phyloP scores from a whole-genome alignment of 495 filamentous ascomycete genomes.

The Friedmanniomyces endolithicus region DNA sequence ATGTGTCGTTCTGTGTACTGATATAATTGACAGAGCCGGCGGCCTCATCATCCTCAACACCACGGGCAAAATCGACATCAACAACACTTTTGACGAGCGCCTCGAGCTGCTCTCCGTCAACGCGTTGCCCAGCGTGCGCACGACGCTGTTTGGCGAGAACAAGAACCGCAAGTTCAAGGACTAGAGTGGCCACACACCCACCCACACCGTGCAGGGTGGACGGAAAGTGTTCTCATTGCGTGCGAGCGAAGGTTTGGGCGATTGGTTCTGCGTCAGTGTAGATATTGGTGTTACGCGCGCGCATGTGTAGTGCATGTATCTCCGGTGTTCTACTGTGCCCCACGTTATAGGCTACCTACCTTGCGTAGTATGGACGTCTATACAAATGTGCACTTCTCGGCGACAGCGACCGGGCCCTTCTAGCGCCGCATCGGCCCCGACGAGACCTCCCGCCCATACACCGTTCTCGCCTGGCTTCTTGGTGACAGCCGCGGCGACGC shows the following conservation, averaged over 20 bases:
- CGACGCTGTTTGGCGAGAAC: slow-evolving; percentile 82
- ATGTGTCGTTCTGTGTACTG: too few species aligned
- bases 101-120: slow-evolving; percentile 71
- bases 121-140: slow-evolving; percentile 71
- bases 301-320: too few species aligned
- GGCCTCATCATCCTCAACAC: slow-evolving; percentile 70
- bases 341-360: too few species aligned
- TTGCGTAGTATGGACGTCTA: too few species aligned
- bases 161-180: slow-evolving; percentile 87
- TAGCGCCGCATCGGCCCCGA: neutral
- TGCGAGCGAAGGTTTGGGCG: too few species aligned
- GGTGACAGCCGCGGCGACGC: neutral
- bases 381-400: neutral
- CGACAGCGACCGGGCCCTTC: neutral
- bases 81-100: slow-evolving; percentile 93
- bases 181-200: slow-evolving; percentile 27
- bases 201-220: too few species aligned
- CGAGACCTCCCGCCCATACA: neutral
- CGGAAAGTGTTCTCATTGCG: too few species aligned
- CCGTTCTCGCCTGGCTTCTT: neutral
- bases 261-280: neutral
- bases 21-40: slow-evolving; percentile 50
- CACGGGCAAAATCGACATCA: slow-evolving; percentile 90
- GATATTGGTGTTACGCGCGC: too few species aligned
- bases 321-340: too few species aligned